Evolutionary conservation across 139 green algal genomes (phyloP).

Genomic region (Tetratostichococcus sp.): DNA sequence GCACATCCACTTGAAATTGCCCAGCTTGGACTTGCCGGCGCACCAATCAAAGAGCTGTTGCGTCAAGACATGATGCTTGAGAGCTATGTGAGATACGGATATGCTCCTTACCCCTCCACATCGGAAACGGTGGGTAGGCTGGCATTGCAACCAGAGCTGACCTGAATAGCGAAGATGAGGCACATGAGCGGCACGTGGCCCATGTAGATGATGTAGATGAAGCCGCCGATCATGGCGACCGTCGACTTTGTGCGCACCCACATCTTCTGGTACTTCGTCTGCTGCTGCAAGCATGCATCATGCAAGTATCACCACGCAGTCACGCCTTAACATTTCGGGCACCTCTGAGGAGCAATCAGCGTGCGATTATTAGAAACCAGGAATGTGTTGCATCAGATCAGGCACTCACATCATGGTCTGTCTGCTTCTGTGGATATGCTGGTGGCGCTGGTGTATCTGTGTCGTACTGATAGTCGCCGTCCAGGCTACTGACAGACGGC

Average conservation of each 20-base stretch:
- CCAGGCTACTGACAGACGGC: neutral
- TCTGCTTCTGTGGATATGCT: neutral
- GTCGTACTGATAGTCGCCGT: neutral
- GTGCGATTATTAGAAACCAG: no score
- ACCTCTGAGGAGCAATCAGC: no score
- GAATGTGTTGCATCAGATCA: no score
- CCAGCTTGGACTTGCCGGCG: no score
- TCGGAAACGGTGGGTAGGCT: neutral
- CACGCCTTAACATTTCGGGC: no score
- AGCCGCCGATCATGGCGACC: conserved; percentile 68
- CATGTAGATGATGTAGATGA: conserved; percentile 62
- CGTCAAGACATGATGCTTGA: no score
- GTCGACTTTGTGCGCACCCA: conserved; percentile 60
- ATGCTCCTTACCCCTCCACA: no score
- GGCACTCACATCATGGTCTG: neutral
- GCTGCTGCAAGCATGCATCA: neutral
- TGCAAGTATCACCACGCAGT: neutral
- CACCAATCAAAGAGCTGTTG: no score
- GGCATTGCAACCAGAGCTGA: conserved; percentile 4
- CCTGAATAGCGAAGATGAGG: conserved; percentile 79
- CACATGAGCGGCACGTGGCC: conserved; percentile 82
- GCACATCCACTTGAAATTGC: no score
- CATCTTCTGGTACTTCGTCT: conserved; percentile 13
- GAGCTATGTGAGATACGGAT: no score
- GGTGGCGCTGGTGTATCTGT: neutral